A percentile compares a stretch with the other conserved stretches of the same genome.
Conservation (phyloP, 116 monocot species). For the Posidonia oceanica region DNA sequence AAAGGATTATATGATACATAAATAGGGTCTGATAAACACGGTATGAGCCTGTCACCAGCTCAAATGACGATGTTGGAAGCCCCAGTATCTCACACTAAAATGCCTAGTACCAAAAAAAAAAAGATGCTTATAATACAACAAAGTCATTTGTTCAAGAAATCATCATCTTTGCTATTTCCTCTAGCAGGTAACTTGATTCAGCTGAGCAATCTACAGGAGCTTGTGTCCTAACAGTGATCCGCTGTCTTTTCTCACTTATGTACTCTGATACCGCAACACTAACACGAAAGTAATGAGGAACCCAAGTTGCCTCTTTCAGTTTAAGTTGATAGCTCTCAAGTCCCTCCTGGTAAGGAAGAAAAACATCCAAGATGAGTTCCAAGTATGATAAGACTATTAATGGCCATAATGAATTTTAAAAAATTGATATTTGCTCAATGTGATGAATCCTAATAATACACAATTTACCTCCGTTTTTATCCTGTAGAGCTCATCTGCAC, state of each 20-base stretch:
- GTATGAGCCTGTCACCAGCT: too few species aligned
- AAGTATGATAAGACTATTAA: too few species aligned
- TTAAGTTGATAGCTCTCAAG: conserved; percentile 61
- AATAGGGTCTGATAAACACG: too few species aligned
- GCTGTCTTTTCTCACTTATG: conserved; percentile 72
- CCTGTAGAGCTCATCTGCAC: conserved; percentile 81
- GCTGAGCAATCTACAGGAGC: conserved; percentile 48
- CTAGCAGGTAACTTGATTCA: conserved; percentile 67
- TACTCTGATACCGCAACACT: conserved; percentile 68
- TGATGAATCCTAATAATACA: background rate
- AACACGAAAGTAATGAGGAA: conserved; percentile 66
- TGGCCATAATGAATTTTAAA: too few species aligned
- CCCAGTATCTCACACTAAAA: too few species aligned
- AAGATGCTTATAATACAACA: conserved; percentile 63
- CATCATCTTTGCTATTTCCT: conserved; percentile 72
- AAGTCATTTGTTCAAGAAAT: conserved; percentile 46
- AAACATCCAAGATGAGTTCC: background rate
- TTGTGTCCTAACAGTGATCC: conserved; percentile 45
- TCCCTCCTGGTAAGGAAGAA: conserved; percentile 39
- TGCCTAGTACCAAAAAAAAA: conserved; percentile 14
- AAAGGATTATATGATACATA: too few species aligned
- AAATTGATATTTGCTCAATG: too few species aligned
- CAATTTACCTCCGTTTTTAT: conserved; percentile 56
- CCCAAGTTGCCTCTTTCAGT: conserved; percentile 82
- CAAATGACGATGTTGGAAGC: too few species aligned